Evolutionary conservation across 345 rosid species (phyloP), one percentile per base, ranked within the genome.

Genomic region (Melaleuca quinquenervia): DNA sequence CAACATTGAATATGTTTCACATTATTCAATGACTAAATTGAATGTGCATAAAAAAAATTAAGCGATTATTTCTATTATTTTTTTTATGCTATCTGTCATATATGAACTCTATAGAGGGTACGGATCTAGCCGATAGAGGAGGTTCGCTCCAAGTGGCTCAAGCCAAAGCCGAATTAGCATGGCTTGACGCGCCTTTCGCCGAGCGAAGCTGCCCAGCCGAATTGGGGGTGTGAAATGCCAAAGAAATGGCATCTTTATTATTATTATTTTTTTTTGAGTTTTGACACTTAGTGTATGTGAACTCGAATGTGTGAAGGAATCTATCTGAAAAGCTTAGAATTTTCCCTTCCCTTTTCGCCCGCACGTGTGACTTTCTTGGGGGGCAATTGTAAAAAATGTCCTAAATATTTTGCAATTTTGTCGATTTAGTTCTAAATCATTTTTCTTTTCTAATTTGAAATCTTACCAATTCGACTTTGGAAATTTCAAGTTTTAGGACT

Each of bases 51-150:
- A 41, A 41, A 41, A 41, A 41, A 41, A 2, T 41, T 41, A 41
- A 41, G n/a, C n/a, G n/a, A 56, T 5, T 56, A 56, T 56, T 0
- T 0, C 7, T 5, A 56, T 0, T 26, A 24, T 1, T 56, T 56
- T 56, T 1, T 0, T 26, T 56, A 26, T 56, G 26, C 26, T 26
- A 56, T 0, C 64, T 0, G 7, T 58, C 26, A 12, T 0, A 58
- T 58, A 58, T 58, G 6, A 29, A n/a, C 29, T 1, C 11, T 58
- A n/a, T 3, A n/a, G 32, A n/a, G 29, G 26, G 0, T 58, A 26
- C 15, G 11, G 21, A 15, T 9, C 22, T 15, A 64, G 0, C 41
- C 3, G 6, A 44, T 10, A 1, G 45, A 64, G 45, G 76, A 64
- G 45, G 22, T 22, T 64, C 45, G 29, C 15, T 16, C 45, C 76